Percentiles rank a stretch among this genome's conserved stretches.
These are phyloP conservation scores for Penicillium silybi DNA, from an alignment of 495 filamentous ascomycete species.

Conservation along the genomic window DNA sequence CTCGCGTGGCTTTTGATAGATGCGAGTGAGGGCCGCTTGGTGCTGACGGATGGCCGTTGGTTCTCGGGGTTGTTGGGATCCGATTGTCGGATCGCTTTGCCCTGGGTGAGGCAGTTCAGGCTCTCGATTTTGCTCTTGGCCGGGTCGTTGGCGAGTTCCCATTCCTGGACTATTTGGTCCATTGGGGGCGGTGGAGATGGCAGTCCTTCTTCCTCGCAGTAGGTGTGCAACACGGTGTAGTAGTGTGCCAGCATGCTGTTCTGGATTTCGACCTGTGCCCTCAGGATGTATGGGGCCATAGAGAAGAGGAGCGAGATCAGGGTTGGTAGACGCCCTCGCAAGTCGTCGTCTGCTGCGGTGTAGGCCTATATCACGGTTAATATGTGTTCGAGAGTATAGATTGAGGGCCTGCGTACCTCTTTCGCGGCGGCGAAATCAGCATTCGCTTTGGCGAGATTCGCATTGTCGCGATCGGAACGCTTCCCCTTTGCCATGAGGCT, in stretches of 20 bases:
- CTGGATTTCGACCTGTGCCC: slow-evolving; percentile 73
- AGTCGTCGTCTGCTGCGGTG: slow-evolving; percentile 72
- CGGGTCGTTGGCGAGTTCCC: slow-evolving; percentile 62
- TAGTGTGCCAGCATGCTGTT: slow-evolving; percentile 78
- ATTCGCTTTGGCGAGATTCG: slow-evolving; percentile 71
- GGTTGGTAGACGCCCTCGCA: slow-evolving; percentile 70
- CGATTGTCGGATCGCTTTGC: slow-evolving; percentile 67
- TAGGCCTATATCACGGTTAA: slow-evolving; percentile 58
- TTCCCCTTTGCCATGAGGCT: slow-evolving; percentile 66
- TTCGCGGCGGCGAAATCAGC: slow-evolving; percentile 63
- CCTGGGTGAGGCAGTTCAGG: slow-evolving; percentile 64
- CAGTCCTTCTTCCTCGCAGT: slow-evolving; percentile 66
- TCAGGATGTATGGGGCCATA: slow-evolving; percentile 74
- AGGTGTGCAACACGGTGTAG: slow-evolving; percentile 80
- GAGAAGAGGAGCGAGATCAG: slow-evolving; percentile 70
- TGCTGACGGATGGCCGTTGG: slow-evolving; percentile 25
- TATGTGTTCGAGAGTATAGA: neutral
- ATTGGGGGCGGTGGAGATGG: slow-evolving; percentile 70
- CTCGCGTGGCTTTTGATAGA: slow-evolving; percentile 3
- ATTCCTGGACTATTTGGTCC: slow-evolving; percentile 66
- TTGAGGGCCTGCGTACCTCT: slow-evolving; percentile 45
- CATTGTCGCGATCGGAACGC: slow-evolving; percentile 74
- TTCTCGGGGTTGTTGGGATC: slow-evolving; percentile 47
- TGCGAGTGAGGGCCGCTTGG: neutral
- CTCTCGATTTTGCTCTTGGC: slow-evolving; percentile 68